Base-by-base conservation (phyloP, 1,284 basidiomycete species). In the Puccinia hordei region DNA sequence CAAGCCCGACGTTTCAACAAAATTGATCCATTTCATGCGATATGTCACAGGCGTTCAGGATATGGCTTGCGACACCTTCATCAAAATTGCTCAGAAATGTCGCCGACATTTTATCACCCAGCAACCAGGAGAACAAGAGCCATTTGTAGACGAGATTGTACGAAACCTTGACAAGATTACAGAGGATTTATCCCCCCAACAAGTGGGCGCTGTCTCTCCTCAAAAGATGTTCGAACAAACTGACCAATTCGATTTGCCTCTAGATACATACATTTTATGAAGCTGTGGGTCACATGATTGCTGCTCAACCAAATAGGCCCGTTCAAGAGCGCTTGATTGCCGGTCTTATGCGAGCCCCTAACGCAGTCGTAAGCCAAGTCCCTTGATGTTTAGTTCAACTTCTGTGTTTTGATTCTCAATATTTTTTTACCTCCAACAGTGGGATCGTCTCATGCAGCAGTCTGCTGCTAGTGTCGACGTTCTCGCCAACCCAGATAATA, bases 61-160 rank as follows among this genome's bases (percentile, higher is more conserved):
- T 87, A 99, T 99, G 97, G 97, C 97, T 69, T 99, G 97, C 86
- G 97, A 99, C 86, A 99, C 97, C 0, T 99, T 99, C 87, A 98
- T 99, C 89, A 99, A 99, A 88, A 99, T 99, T 84, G 95, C 97
- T 27, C 96, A 99, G 86, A 99, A 98, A 87, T 99, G 97, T 86
- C 90, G 95, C 68, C 90, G 96, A 77, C 97, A 99, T 87, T 99
- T 99, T 84, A 95, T 99, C 81, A 96, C 98, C 91, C 94, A 97
- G 85, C 97, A 99, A 87, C 92, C 94, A 1, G 95, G 95, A 82
- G 97, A 99, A 87, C 91, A 91, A 82, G 97, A 99, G 85, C 97
- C 97, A 0, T 99, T 99, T 86, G 93, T 99, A 71, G 96, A 99
- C 84, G 97, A 99, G 87, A 99, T 99, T 81, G 87, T 99, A 68